Percentiles rank a stretch among this genome's conserved stretches.
These are phyloP conservation scores for Aspergillus biplanus DNA, from an alignment of 495 filamentous ascomycete genomes.

Conservation along the genomic window DNA sequence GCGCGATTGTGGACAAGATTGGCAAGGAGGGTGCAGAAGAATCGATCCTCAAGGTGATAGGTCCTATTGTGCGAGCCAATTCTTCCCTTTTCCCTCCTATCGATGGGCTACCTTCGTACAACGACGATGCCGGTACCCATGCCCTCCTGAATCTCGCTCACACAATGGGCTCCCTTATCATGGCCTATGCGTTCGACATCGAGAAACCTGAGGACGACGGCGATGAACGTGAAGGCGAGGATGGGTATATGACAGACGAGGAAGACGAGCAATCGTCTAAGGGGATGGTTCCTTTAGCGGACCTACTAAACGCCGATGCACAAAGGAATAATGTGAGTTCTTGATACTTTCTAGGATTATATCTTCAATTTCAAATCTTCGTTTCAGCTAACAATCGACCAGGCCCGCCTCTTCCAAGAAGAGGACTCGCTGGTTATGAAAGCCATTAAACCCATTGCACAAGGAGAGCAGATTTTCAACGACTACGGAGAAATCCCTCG, in stretches of 20 bases:
- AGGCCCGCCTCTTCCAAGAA: constrained; percentile 73
- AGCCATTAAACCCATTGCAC: constrained; percentile 63
- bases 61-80: constrained; percentile 59
- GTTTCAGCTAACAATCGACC: constrained; percentile 6
- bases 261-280: constrained; percentile 68
- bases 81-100: constrained; percentile 49
- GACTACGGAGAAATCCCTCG: constrained; percentile 87
- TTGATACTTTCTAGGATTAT: not conserved
- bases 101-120: constrained; percentile 54
- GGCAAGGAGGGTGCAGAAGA: constrained; percentile 72
- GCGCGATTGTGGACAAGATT: constrained; percentile 76
- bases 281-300: constrained; percentile 91
- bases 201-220: constrained; percentile 58
- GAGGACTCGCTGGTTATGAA: constrained; percentile 67
- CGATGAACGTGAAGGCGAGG: constrained; percentile 55
- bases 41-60: constrained; percentile 63
- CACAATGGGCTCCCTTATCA: constrained; percentile 82
- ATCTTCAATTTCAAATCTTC: constrained; percentile 8
- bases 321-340: constrained; percentile 72
- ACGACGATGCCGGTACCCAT: constrained; percentile 48
- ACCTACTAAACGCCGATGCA: constrained; percentile 90
- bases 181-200: constrained; percentile 95
- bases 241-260: constrained; percentile 71
- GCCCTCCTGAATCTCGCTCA: constrained; percentile 67
- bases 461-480: constrained; percentile 84